Conservation (phyloP, 1,284 basidiomycete genomes). For the Sphagnurus paluster region DNA sequence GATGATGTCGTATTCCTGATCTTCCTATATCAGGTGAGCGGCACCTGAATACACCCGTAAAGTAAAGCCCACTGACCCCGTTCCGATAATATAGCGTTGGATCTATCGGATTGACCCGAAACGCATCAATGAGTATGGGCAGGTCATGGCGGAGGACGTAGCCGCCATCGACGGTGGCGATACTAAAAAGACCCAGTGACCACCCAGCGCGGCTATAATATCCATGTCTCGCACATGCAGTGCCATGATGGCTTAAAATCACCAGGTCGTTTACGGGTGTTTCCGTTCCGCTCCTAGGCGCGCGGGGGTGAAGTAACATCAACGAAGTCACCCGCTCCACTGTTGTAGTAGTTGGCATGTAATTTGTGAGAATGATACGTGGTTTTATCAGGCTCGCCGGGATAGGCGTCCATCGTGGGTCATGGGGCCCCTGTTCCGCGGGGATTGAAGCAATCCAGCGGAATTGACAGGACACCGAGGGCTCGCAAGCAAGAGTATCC, state of each 20-base stretch:
- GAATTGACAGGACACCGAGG: neutral
- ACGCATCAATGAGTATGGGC: conserved; percentile 94
- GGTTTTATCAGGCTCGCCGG: conserved; percentile 4
- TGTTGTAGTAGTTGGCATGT: conserved; percentile 7
- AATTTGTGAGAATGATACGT: conserved; percentile 20
- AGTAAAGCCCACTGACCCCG: conserved; percentile 7
- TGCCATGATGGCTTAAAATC: neutral
- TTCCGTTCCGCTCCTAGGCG: conserved; percentile 14
- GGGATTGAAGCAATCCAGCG: neutral
- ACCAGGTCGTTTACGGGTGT: conserved; percentile 3
- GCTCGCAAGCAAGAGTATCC: neutral
- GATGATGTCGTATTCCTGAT: conserved; percentile 91
- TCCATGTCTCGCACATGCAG: neutral
- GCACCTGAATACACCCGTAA: conserved; percentile 8
- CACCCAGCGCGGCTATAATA: neutral
- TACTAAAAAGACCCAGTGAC: conserved; percentile 49
- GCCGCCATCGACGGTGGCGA: conserved; percentile 47
- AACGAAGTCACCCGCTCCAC: conserved; percentile 17
- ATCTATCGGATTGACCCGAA: conserved; percentile 95
- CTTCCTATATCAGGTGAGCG: conserved; percentile 79
- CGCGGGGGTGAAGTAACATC: conserved; percentile 23
- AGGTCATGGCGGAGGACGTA: conserved; percentile 63
- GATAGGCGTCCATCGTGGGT: conserved; percentile 17
- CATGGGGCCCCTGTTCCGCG: conserved; percentile 13
- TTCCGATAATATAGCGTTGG: conserved; percentile 65